Base-by-base conservation (phyloP, 1,284 basidiomycete genomes). In the Ceratobasidium theobromae region DNA sequence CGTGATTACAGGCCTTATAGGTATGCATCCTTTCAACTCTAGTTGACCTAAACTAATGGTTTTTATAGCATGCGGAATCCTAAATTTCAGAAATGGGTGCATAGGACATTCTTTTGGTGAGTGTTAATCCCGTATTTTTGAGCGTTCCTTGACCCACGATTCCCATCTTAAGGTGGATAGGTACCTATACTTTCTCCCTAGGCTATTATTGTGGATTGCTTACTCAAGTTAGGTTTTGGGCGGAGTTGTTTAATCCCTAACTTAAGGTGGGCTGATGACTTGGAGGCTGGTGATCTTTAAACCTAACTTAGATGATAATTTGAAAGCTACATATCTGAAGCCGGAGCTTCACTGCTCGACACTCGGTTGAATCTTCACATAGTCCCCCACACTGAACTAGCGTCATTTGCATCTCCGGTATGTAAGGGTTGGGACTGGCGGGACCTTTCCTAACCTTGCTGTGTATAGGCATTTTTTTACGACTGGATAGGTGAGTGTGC, bases 1-100 rank as follows among this genome's bases (percentile, higher is more conserved):
- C 28, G 48, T 23, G 58, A 18, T 51, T 51, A 12, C 38, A 64
- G 58, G 27, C 58, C 58, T 4, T 64, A 64, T 16, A 64, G 58
- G 58, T 64, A 28, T 16, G 58, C 52, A 38, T 38, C 35, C 14
- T 53, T 9, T 48, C 69, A 70, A 35, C 68, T 5, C 33, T 25
- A 14, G 25, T 5, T 21, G 16, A 32, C 9, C 35, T 48, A 23
- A 41, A 25, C 38, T 51, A 23, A 52, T 41, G 14, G 35, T n/a
- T 28, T 30, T 21, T 16, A 8, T 21, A 64, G 72, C 2, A 66
- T 68, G 11, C 58, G 74, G 35, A 75, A 75, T 67, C 74, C 75
- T 0, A 76, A 93, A 85, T 91, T 91, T 6, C 91, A 88, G n/a
- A 93, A 94, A 80, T 93, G 91, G 91, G 76, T 93, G 14, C 92